phyloP scores from a whole-genome alignment of 2,329 filamentous ascomycete species.

The Didymella segeticola region DNA sequence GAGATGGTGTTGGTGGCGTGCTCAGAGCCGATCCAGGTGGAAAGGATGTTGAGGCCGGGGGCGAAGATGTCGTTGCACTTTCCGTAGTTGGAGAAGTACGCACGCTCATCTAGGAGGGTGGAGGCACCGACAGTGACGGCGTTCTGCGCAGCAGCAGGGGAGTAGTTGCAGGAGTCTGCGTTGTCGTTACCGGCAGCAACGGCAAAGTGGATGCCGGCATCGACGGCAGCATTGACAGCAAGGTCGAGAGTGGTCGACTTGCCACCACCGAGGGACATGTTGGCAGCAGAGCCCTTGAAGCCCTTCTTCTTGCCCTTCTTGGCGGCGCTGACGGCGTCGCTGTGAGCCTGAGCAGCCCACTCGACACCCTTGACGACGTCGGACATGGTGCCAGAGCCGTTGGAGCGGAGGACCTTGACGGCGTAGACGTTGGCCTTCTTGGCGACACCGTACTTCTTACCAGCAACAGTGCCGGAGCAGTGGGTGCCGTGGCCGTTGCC shows the following conservation, averaged over 20 bases:
- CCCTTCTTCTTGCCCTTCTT: slow-evolving; percentile 91
- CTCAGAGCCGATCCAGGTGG: slow-evolving; percentile 97
- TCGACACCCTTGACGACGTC: slow-evolving; percentile 99
- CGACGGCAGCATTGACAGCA: slow-evolving; percentile 91
- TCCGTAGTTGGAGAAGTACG: slow-evolving; percentile 99
- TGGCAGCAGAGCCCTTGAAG: slow-evolving; percentile 98
- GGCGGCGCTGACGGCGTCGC: slow-evolving; percentile 74
- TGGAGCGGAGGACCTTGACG: slow-evolving; percentile 97
- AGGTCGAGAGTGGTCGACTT: slow-evolving; percentile 91
- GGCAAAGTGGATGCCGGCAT: slow-evolving; percentile 93
- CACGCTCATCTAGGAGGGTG: slow-evolving; percentile 90
- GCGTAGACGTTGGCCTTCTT: slow-evolving; percentile 98
- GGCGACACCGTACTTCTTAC: slow-evolving; percentile 98
- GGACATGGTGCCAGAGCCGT: slow-evolving; percentile 97
- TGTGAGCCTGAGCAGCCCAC: slow-evolving; percentile 83
- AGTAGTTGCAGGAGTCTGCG: slow-evolving; percentile 99
- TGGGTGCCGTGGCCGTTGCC: slow-evolving; percentile 99
- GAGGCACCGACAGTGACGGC: slow-evolving; percentile 96
- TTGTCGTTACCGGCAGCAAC: slow-evolving; percentile 99
- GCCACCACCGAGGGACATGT: slow-evolving; percentile 99
- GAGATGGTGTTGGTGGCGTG: slow-evolving; percentile 97
- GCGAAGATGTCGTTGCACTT: slow-evolving; percentile 99
- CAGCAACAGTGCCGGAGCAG: slow-evolving; percentile 97
- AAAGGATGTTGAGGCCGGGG: slow-evolving; percentile 94
- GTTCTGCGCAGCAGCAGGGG: slow-evolving; percentile 87